phyloP scores from a whole-genome alignment of 2,329 filamentous ascomycete species.

The Colletotrichum truncatum region DNA sequence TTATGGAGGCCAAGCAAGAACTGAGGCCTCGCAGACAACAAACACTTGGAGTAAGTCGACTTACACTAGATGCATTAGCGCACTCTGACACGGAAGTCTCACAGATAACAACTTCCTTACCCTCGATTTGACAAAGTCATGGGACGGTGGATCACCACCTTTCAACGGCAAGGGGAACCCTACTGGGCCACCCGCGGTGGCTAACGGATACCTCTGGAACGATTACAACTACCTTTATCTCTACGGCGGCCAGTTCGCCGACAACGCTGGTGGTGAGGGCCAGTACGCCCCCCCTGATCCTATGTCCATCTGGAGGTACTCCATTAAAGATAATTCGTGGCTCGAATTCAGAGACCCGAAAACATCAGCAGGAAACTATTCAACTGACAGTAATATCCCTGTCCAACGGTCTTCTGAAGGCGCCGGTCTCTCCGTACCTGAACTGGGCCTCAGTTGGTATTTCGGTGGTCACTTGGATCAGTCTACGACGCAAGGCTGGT shows the following conservation, averaged over 20 bases:
- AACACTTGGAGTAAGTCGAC: constrained; percentile 74
- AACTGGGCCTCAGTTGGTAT: constrained; percentile 78
- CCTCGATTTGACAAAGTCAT: constrained; percentile 77
- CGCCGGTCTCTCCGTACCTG: constrained; percentile 74
- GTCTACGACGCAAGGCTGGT: constrained; percentile 71
- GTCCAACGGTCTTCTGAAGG: constrained; percentile 79
- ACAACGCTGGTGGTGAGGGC: constrained; percentile 46
- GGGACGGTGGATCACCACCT: constrained; percentile 71
- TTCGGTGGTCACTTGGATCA: constrained; percentile 80
- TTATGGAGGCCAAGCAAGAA: constrained; percentile 76
- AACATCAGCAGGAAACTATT: constrained; percentile 71
- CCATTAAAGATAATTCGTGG: constrained; percentile 68
- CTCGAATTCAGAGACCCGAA: constrained; percentile 67
- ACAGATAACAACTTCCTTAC: constrained; percentile 76
- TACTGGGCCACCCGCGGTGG: constrained; percentile 75
- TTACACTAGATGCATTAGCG: neutral
- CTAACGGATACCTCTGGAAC: constrained; percentile 80
- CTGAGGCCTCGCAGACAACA: constrained; percentile 61
- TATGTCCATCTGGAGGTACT: constrained; percentile 76
- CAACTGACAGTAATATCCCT: constrained; percentile 60
- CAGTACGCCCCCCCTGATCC: constrained; percentile 64
- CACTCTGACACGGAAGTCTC: constrained; percentile 29
- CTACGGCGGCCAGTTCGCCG: constrained; percentile 79
- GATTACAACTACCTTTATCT: constrained; percentile 75
- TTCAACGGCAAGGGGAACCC: constrained; percentile 71